These are phyloP conservation scores for Syzygium malaccense DNA, from an alignment of 441 rosid genomes.

Conservation along the genomic window DNA sequence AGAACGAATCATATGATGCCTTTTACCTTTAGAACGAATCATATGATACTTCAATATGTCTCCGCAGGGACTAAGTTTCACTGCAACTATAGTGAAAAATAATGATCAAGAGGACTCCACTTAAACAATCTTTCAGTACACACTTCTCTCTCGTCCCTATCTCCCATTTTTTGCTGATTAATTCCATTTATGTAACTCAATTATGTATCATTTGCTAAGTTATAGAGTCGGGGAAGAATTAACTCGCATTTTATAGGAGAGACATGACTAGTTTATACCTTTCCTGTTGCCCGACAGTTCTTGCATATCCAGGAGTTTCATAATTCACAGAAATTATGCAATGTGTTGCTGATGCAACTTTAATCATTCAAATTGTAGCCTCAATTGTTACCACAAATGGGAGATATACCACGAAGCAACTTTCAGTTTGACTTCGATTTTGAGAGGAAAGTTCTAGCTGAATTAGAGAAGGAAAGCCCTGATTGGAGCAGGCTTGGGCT, in stretches of 20 bases:
- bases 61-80: background rate
- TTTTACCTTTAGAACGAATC: background rate
- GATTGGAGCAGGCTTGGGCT: slow-evolving; percentile 65
- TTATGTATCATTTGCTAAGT: background rate
- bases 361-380: slow-evolving; percentile 42
- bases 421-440: slow-evolving; percentile 80
- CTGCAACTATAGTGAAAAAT: background rate
- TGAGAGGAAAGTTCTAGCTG: slow-evolving; percentile 68
- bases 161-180: background rate
- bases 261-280: background rate
- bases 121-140: background rate
- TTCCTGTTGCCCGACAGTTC: background rate
- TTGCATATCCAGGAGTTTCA: background rate
- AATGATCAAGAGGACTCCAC: background rate
- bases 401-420: slow-evolving; percentile 76
- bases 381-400: slow-evolving; percentile 43
- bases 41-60: background rate
- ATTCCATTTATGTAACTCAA: background rate
- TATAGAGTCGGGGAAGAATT: background rate
- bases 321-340: background rate
- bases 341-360: background rate
- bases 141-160: background rate
- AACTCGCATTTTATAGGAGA: background rate
- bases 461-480: slow-evolving; percentile 61
- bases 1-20: background rate